Percentiles rank a stretch among this genome's conserved stretches.
These are phyloP conservation scores for Pseudopyricularia javanii DNA, from an alignment of 2,329 filamentous ascomycete species.

Conservation along the genomic window DNA sequence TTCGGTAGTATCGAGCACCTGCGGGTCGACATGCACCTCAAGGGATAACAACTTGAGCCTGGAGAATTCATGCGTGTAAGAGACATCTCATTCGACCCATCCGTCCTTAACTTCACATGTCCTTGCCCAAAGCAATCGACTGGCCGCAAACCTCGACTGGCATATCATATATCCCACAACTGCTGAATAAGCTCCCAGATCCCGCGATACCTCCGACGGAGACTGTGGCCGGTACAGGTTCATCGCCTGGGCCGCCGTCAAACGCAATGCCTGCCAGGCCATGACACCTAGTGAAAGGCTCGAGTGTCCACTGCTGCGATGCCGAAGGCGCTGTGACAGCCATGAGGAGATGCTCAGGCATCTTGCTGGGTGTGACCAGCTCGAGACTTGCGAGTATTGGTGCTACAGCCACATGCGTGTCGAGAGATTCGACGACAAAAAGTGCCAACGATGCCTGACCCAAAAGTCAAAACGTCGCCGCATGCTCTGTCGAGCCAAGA, in stretches of 20 bases:
- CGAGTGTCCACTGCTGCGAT: slow-evolving; percentile 39
- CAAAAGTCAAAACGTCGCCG: slow-evolving; percentile 37
- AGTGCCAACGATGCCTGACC: slow-evolving; percentile 30
- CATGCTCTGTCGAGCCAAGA: slow-evolving; percentile 39
- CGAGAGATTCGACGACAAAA: slow-evolving; percentile 38
- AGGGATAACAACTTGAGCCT: background rate
- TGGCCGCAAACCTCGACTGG: no score
- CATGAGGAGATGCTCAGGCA: slow-evolving; percentile 44
- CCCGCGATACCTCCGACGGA: slow-evolving; percentile 29
- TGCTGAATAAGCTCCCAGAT: slow-evolving; percentile 17
- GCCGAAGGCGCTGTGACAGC: slow-evolving; percentile 33
- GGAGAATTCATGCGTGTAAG: slow-evolving; percentile 10
- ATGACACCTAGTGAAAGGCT: slow-evolving; percentile 35
- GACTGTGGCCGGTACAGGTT: slow-evolving; percentile 42
- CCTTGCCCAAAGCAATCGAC: no score
- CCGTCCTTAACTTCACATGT: no score
- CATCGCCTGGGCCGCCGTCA: slow-evolving; percentile 43
- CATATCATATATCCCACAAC: background rate
- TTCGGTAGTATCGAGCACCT: background rate
- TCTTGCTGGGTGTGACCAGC: slow-evolving; percentile 37
- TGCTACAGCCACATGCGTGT: slow-evolving; percentile 41
- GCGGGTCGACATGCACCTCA: background rate
- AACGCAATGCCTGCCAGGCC: slow-evolving; percentile 35
- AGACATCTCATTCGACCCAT: background rate
- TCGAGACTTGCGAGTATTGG: slow-evolving; percentile 39